Evolutionary conservation across 164 flowering plant genomes (phyloP).

Genomic region (Tetrastigma voinierianum): DNA sequence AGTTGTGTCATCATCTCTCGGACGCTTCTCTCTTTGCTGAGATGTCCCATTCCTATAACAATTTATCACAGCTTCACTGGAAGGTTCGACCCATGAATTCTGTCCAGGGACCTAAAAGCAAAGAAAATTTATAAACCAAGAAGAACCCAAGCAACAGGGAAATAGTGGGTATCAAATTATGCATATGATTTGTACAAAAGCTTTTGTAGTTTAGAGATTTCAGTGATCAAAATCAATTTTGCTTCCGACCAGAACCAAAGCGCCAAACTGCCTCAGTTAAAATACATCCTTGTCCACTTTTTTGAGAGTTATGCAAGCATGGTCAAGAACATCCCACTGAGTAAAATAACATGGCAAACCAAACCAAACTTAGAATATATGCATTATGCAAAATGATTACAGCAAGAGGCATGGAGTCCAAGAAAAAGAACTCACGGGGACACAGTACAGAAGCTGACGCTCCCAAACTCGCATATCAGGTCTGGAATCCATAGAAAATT

Average conservation of each 20-base stretch:
- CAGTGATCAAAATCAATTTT: no score
- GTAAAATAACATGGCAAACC: neutral
- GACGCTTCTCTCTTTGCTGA: constrained; percentile 73
- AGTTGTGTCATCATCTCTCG: constrained; percentile 49
- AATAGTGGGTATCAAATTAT: neutral
- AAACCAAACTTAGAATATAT: neutral
- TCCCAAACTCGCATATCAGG: constrained; percentile 75
- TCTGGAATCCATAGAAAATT: constrained; percentile 45
- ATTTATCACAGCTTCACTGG: constrained; percentile 19
- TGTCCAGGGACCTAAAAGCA: constrained; percentile 71
- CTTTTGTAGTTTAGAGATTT: no score
- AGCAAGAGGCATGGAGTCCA: neutral
- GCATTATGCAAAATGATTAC: neutral
- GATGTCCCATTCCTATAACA: constrained; percentile 21
- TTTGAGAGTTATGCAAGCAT: no score
- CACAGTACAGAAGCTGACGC: constrained; percentile 74
- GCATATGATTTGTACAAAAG: no score
- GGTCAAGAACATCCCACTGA: no score
- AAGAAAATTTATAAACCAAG: neutral
- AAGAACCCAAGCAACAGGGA: neutral
- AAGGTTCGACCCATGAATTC: constrained; percentile 62
- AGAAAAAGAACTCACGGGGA: constrained; percentile 53
- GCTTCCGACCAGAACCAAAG: no score
- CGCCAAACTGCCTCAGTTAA: no score
- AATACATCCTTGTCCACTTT: no score